A percentile compares a stretch with the other conserved stretches of the same genome.
Conservation (phyloP, 1,284 basidiomycete genomes). For the Melanopsichium pennsylvanicum region DNA sequence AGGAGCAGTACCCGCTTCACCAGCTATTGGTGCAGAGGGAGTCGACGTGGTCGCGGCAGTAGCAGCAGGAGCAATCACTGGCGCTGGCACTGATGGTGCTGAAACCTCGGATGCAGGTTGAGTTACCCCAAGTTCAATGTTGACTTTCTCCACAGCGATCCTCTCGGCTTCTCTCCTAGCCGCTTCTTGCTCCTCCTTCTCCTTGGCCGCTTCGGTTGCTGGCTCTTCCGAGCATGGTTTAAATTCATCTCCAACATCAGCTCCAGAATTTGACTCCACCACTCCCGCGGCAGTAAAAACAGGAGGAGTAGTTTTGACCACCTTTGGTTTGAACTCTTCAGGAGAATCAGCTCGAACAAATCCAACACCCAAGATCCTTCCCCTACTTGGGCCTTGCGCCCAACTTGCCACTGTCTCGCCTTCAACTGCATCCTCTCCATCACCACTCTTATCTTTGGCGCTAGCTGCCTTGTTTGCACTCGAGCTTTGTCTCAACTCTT, state of each 20-base stretch:
- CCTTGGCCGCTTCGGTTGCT: neutral
- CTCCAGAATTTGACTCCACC: conserved; percentile 2
- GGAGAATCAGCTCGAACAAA: conserved; percentile 49
- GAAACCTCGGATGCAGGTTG: neutral
- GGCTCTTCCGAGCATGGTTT: no score
- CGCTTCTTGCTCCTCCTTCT: conserved; percentile 5
- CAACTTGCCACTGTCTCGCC: conserved; percentile 19
- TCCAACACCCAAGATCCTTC: conserved; percentile 53
- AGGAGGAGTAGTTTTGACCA: neutral
- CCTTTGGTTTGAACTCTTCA: conserved; percentile 32
- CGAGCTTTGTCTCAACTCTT: conserved; percentile 8
- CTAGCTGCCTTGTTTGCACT: neutral
- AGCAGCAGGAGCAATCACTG: conserved; percentile 2
- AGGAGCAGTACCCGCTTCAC: neutral
- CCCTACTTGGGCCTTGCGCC: conserved; percentile 38
- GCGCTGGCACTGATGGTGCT: conserved; percentile 2
- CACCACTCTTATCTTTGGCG: neutral
- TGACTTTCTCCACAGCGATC: conserved; percentile 36
- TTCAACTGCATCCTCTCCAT: conserved; percentile 4
- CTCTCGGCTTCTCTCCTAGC: conserved; percentile 22
- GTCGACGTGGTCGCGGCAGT: neutral
- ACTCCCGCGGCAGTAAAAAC: conserved; percentile 2
- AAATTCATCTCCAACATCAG: neutral
- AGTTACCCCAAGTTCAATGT: conserved; percentile 26
- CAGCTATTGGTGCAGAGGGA: no score